Conservation (phyloP, 768 basidiomycete species). For the Tephrocybe sp. region DNA sequence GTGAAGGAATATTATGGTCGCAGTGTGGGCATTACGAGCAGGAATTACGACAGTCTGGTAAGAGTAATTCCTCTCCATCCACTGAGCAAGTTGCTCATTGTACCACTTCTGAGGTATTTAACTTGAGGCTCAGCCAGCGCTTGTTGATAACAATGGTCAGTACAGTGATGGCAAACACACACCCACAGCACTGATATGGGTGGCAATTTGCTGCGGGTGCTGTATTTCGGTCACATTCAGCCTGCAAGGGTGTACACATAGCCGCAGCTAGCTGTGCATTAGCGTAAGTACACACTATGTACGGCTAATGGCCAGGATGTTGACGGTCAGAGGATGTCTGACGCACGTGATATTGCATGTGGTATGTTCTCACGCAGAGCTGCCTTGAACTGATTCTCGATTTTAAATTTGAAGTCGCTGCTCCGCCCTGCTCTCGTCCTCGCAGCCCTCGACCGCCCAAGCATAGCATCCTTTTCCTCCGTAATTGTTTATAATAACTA, state of each 20-base stretch:
- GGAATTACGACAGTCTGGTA: constrained; percentile 18
- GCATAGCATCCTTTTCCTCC: constrained; percentile 6
- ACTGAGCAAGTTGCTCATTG: neutral
- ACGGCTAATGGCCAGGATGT: too few relatives aligned
- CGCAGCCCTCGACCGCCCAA: constrained; percentile 13
- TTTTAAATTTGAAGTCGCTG: constrained; percentile 22
- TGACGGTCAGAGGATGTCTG: too few relatives aligned
- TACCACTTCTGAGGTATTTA: constrained; percentile 2
- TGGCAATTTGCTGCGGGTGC: constrained; percentile 13
- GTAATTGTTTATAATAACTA: constrained; percentile 24
- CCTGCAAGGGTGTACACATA: neutral
- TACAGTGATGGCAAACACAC: constrained; percentile 11
- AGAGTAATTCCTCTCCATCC: constrained; percentile 14
- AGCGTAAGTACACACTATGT: too few relatives aligned
- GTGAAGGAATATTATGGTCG: constrained; percentile 74
- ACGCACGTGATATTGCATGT: constrained; percentile 4
- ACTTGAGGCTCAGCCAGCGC: neutral
- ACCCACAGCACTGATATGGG: constrained; percentile 8
- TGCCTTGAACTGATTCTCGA: constrained; percentile 10
- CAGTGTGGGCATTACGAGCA: constrained; percentile 45
- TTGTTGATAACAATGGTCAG: neutral
- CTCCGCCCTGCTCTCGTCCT: constrained; percentile 14
- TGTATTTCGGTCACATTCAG: constrained; percentile 3
- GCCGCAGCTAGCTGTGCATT: constrained; percentile 3
- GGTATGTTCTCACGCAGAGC: constrained; percentile 14